Percentiles rank a stretch among this genome's conserved stretches.
Evolutionary conservation across 2,329 filamentous ascomycete species (phyloP).

Genomic region (Neurospora sp.): DNA sequence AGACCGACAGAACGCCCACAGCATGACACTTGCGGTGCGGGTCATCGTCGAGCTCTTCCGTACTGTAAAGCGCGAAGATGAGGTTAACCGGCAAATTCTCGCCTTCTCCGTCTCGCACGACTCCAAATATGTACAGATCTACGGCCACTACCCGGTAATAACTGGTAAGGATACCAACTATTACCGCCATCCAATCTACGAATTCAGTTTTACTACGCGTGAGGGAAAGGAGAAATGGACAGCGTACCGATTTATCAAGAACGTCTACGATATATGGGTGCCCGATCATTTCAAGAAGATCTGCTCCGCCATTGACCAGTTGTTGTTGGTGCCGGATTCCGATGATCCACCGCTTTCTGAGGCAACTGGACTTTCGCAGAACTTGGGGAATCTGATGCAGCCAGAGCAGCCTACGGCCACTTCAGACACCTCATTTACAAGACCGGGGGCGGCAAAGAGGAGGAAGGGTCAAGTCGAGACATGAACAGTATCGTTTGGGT

Average conservation of each 20-base stretch:
- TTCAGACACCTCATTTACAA: no score
- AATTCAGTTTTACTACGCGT: no score
- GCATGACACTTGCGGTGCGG: conserved; percentile 29
- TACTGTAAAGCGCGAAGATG: conserved; percentile 12
- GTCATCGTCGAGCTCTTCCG: conserved; percentile 30
- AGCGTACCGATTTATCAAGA: neutral
- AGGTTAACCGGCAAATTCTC: conserved; percentile 11
- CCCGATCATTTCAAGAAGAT: conserved; percentile 5
- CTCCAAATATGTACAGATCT: conserved; percentile 27
- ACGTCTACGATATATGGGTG: neutral
- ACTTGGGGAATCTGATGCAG: no score
- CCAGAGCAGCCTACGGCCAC: no score
- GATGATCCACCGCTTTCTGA: conserved; percentile 1
- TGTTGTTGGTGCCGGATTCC: conserved; percentile 1
- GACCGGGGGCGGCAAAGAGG: no score
- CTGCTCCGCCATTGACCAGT: conserved; percentile 4
- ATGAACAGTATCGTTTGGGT: no score
- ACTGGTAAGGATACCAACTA: conserved; percentile 4
- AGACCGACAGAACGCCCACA: conserved; percentile 30
- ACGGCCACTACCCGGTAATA: conserved; percentile 31
- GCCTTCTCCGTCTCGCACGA: conserved; percentile 33
- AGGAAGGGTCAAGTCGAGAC: no score
- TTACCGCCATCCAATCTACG: neutral
- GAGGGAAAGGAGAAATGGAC: neutral
- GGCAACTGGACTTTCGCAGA: neutral